Conservation (phyloP, 495 filamentous ascomycete species). For the Mytilinidion resinicola region DNA sequence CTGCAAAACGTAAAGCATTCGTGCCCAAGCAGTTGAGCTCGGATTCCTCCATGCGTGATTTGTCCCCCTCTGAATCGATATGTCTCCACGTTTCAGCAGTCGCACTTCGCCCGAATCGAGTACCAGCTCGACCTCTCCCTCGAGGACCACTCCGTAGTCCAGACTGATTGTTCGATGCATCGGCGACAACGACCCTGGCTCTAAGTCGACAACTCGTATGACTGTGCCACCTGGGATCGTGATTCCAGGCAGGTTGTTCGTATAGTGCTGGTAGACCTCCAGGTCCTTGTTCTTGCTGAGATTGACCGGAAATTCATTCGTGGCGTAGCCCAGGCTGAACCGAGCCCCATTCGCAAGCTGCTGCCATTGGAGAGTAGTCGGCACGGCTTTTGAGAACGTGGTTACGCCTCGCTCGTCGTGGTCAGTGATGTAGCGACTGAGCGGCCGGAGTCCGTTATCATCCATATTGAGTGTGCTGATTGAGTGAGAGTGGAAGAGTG, state of each 20-base stretch:
- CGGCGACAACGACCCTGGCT: conserved; percentile 9
- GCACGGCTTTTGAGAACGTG: conserved; percentile 26
- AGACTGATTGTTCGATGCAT: conserved; percentile 33
- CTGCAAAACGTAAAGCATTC: conserved; percentile 21
- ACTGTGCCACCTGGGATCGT: conserved; percentile 36
- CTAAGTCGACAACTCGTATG: conserved; percentile 24
- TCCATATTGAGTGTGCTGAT: too few species aligned
- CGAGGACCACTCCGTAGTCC: conserved; percentile 30
- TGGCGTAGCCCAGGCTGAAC: conserved; percentile 25
- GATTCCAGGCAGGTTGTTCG: conserved; percentile 26
- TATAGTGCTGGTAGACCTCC: conserved; percentile 13
- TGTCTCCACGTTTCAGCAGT: conserved; percentile 54
- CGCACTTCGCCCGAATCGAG: conserved; percentile 55
- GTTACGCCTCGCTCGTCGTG: conserved; percentile 29
- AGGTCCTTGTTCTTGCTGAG: conserved; percentile 26
- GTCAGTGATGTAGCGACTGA: conserved; percentile 23
- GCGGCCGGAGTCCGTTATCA: too few species aligned
- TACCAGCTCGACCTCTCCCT: conserved; percentile 49
- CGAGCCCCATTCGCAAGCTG: conserved; percentile 10
- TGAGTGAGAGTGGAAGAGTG: too few species aligned
- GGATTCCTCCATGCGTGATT: conserved; percentile 64
- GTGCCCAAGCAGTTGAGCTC: conserved; percentile 38
- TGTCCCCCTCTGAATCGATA: conserved; percentile 59
- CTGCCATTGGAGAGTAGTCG: conserved; percentile 17
- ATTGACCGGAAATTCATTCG: conserved; percentile 25